Base-by-base conservation (phyloP, 2,329 filamentous ascomycete genomes). In the Dothistroma pini region DNA sequence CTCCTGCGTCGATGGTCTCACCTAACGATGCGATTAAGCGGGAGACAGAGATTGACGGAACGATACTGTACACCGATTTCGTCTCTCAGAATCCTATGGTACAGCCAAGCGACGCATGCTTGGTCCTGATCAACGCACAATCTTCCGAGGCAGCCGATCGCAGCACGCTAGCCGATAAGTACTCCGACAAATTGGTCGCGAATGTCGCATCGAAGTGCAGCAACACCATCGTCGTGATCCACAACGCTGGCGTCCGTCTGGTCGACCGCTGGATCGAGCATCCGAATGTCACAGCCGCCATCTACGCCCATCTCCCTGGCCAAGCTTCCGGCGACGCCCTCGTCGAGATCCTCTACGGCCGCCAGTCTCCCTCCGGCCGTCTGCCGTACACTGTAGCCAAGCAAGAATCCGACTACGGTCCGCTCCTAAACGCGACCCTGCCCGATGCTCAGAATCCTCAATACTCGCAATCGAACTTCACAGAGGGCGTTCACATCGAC, bases 401-500 rank as follows among this genome's bases (percentile, higher is more conserved):
- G 49, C 56, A 66, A 6, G 68, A 67, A 38, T 63, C 63, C n/a
- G 71, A 73, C 61, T 72, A 73, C 56, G 69, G 70, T 29, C 44
- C 52, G 21, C 63, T 72, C 1, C 62, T 71, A 11, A 31, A 59
- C 21, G 63, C 68, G 1, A 58, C 59, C 51, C 38, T 58, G 12
- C 63, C 66, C 1, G 62, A 57, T 5, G 49, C 35, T 0, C 56
- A 64, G n/a, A 54, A 68, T 53, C 66, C 66, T 25, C 64, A 66
- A 44, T 68, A 68, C 50, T 60, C 64, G 48, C 66, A 68, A 38
- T 63, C 60, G 47, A 68, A 71, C 52, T 75, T 72, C 61, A 62
- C 67, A 21, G 78, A 78, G 70, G 75, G 77, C 35, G 66, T 79
- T 11, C 76, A 75, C 64, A 75, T 79, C 63, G 78, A 80, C 64